A percentile compares a stretch with the other conserved stretches of the same genome.
phyloP scores from a whole-genome alignment of 1,284 basidiomycete species.

The Cerioporus squamosus region DNA sequence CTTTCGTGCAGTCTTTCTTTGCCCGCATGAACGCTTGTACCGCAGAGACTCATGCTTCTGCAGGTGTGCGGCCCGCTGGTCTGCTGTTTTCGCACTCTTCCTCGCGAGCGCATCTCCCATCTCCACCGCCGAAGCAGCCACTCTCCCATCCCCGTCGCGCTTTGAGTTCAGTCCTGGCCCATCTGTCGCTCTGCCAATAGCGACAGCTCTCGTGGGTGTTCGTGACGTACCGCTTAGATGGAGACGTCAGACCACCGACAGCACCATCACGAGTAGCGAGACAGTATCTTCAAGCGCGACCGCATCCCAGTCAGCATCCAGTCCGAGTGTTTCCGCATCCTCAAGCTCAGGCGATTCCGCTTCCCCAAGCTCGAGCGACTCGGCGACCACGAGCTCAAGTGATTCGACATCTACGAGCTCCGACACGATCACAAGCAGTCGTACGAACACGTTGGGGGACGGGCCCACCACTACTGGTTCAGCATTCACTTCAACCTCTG shows the following conservation, averaged over 20 bases:
- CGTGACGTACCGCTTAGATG: not conserved
- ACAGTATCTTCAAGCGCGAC: not conserved
- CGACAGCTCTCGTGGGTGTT: slow-evolving; percentile 3
- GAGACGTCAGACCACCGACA: slow-evolving; percentile 10
- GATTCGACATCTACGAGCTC: not conserved
- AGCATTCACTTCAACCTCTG: no score
- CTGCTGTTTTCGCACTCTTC: slow-evolving; percentile 7
- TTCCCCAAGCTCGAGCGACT: not conserved
- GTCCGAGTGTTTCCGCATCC: no score
- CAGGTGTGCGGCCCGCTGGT: slow-evolving; percentile 11
- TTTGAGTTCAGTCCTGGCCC: not conserved
- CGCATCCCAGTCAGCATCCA: not conserved
- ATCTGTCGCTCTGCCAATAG: slow-evolving; percentile 7
- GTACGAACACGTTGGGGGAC: no score
- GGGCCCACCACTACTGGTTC: no score
- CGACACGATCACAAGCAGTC: not conserved
- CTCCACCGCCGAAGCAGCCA: slow-evolving; percentile 4
- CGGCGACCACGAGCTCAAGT: not conserved
- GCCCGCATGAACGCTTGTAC: not conserved
- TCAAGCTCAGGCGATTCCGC: not conserved
- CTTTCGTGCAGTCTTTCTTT: not conserved
- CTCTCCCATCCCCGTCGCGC: slow-evolving; percentile 1
- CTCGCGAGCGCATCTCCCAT: slow-evolving; percentile 4
- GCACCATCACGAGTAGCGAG: not conserved
- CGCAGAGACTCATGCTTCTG: not conserved